phyloP scores from a whole-genome alignment of 2,329 filamentous ascomycete species.

The Pseudopyrenochaeta lycopersici region DNA sequence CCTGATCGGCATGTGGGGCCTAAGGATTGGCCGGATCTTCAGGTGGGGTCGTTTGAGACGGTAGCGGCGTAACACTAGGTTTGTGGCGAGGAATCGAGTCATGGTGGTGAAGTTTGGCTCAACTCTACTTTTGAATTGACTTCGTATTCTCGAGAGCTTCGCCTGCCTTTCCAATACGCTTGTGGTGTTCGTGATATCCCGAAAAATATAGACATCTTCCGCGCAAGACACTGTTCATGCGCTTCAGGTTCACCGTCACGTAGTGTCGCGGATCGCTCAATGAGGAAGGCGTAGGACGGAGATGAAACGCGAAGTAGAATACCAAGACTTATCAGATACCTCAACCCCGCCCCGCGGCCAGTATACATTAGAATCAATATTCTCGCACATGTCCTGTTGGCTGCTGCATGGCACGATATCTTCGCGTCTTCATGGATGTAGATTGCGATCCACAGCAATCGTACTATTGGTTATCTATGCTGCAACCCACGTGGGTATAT shows the following conservation, averaged over 20 bases:
- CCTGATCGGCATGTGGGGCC: constrained; percentile 5
- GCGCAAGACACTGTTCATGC: neutral
- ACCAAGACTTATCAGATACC: constrained; percentile 12
- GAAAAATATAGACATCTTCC: too few relatives aligned
- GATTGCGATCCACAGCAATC: too few relatives aligned
- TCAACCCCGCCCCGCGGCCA: neutral
- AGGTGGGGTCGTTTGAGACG: constrained; percentile 9
- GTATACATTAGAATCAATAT: neutral
- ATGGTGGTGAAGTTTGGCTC: constrained; percentile 2
- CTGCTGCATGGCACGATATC: too few relatives aligned
- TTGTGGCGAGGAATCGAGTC: neutral
- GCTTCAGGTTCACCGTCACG: neutral
- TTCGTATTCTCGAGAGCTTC: neutral
- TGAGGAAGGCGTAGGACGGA: constrained; percentile 7
- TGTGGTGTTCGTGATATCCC: neutral
- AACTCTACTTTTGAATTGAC: neutral
- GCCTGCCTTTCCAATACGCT: neutral
- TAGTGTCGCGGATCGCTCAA: constrained; percentile 8
- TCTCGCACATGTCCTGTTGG: neutral
- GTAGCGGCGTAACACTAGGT: constrained; percentile 2
- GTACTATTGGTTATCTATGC: too few relatives aligned
- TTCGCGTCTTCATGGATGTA: too few relatives aligned
- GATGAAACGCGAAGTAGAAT: constrained; percentile 13
- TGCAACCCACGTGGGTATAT: too few relatives aligned
- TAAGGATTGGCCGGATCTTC: constrained; percentile 6